Evolutionary conservation across 1,139 yeast genomes (phyloP), one percentile per base, ranked within the genome.

Genomic region (Candida glucosophila): DNA sequence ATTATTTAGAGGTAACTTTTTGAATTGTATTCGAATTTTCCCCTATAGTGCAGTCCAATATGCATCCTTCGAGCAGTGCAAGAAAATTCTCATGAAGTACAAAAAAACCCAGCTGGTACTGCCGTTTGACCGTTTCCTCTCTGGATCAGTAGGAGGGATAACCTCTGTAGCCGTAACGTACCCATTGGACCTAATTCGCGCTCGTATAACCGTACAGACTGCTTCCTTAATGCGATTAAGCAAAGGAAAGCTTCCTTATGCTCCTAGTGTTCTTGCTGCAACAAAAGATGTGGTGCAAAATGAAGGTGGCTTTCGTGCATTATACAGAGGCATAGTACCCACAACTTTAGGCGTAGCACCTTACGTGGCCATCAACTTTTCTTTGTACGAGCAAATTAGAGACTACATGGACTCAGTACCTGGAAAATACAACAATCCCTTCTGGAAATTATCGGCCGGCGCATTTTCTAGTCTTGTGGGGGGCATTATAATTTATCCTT

Each of bases 41-140:
- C 98, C 98, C 0, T 90, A 90, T 49, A 77, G 92, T 35, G 97
- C 98, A 1, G 94, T 88, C 7, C 98, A 90, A 54, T 90, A 85
- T 53, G 73, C 86, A 13, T 83, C 82, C 4, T 90, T 81, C 54
- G 90, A 88, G 41, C 62, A 73, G 34, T 64, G 77, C 46, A 86
- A 85, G 45, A 60, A 55, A 22, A 30, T 55, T 19, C 40, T 75
- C 22, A 49, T 71, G 10, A 26, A 26, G 4, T 28, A 38, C 15
- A 53, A 54, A 28, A 48, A 34, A 11, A 55, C 46, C n/a, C 43
- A 47, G 8, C 47, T 45, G 25, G 72, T 68, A 29, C 52, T 76
- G 29, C 56, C 49, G 19, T 27, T 34, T 18, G 80, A 80, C 36
- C 63, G 94, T 41, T 58, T 90, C 10, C 27, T 72, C 3, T 77